Evolutionary conservation across 768 basidiomycete species (phyloP), one percentile per base, ranked within the genome.

Genomic region (Boletus tylopilopsis): DNA sequence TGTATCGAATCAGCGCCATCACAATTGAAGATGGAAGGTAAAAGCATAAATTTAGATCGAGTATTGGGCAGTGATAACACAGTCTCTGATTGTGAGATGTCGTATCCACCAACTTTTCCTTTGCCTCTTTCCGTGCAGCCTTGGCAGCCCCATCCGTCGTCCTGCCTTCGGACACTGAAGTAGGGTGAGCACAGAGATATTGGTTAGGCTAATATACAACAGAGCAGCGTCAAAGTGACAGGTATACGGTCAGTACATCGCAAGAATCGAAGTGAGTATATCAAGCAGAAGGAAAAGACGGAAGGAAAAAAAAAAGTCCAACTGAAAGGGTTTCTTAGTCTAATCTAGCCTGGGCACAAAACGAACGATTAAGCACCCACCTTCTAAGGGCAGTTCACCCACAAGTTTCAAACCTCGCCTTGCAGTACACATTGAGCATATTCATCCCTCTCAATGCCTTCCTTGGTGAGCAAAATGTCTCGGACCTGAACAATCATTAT

Each of bases 401-500:
- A 30, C 44, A 18, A 19, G 5, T 22, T 8, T 66, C 49, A 65
- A 50, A 74, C 72, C 41, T 68, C 64, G 22, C 41, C 77, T 49
- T 80, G 64, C 47, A 94, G 81, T 3, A 90, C 84, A 50, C 75
- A 78, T 53, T 89, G 76, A 3, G 75, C 67, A 55, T 84, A 87
- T 16, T 76, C 72, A 1, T 57, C 54, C 19, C 79, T 69, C 8
- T 80, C 75, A 5, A 68, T 63, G 5, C 84, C 90, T 64, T 93
- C 77, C 23, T 77, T 73, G 0, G 87, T 88, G 18, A 75, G 72
- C 5, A 96, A 74, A 48, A 95, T 93, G 5, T 89, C 83, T 50
- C 77, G 79, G 50, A 94, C 80, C 92, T 95, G 41, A 24, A 32
- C 53, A 40, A 35, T 38, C 25, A 39, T 47, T 23, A 42, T 32